Evolutionary conservation across 352 stramenopile genomes (phyloP), one percentile per base, ranked within the genome.

Genomic region (Phytophthora fragariaefolia): DNA sequence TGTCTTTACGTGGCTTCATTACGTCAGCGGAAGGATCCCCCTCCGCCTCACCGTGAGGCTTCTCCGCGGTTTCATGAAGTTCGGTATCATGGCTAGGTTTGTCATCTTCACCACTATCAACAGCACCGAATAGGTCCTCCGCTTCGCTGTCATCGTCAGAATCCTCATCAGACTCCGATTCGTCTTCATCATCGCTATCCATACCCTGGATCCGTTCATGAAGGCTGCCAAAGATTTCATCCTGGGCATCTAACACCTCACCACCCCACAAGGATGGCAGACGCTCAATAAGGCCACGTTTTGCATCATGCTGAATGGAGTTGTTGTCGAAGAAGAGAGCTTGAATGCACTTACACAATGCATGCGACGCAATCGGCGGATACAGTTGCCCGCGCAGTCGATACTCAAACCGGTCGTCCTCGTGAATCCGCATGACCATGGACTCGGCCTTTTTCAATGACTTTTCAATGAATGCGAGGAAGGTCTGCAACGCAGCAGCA

Each of bases 391-490:
- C 82, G 15, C 85, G 83, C 2, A 91, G 50, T 24, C 84, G 83
- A 38, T 89, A 93, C 59, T 95, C 86, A 36, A 95, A 82, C 6
- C 76, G 76, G 5, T 71, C 73, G 22, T 91, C 81, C 15, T 88
- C 80, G 30, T 89, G 74, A 48, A 92, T 74, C 7, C 80, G 78
- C 46, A 91, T 70, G 46, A 95, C 83, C 78, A 92, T 91, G 12
- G 82, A 92, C 51, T 92, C 84, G 7, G 84, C 85, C 65, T 95
- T 95, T 57, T 86, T 86, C 6, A 95, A 58, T 9, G 86, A 95
- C 54, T 93, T 93, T 22, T 95, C 86, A 42, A 95, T 83, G 51
- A 95, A 93, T 0, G 75, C 71, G 7, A 90, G 69, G 34, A 95
- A 91, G 2, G 79, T 90, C 5, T 78, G 68, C 8, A 91, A 43